Percentiles rank a stretch among this genome's conserved stretches.
These are phyloP conservation scores for Raphanus hybrid DNA, from an alignment of 441 rosid species.

Conservation along the genomic window DNA sequence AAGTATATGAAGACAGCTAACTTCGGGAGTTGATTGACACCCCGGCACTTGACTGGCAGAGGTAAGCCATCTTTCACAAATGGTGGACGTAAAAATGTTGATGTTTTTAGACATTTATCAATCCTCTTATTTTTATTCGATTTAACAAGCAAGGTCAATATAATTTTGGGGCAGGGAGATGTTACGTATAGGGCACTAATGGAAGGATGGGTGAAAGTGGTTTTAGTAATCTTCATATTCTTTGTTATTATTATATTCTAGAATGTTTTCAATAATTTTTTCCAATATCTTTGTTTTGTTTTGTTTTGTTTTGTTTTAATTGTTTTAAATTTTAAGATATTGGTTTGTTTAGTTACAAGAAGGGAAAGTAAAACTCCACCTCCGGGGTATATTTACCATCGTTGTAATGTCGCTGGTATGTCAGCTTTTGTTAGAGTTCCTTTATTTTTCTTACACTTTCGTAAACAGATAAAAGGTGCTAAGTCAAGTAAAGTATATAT, in stretches of 20 bases:
- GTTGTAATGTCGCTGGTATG: constrained; percentile 94
- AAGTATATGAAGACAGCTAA: constrained; percentile 90
- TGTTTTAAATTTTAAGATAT: constrained; percentile 15
- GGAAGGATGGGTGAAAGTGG: constrained; percentile 47
- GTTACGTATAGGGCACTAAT: constrained; percentile 89
- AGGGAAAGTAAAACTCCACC: constrained; percentile 97
- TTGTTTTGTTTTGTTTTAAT: neutral
- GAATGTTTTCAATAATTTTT: neutral
- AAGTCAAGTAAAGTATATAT: too few species aligned
- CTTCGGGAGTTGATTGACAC: constrained; percentile 90
- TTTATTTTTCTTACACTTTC: constrained; percentile 3
- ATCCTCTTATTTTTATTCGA: constrained; percentile 20
- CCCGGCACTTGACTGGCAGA: constrained; percentile 66
- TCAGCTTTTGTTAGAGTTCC: constrained; percentile 5
- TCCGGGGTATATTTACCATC: constrained; percentile 91
- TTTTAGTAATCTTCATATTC: constrained; percentile 63
- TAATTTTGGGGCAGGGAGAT: constrained; percentile 85
- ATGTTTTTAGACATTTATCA: constrained; percentile 4
- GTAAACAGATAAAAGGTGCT: constrained; percentile 4
- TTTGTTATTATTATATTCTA: neutral
- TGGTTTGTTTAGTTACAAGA: constrained; percentile 53
- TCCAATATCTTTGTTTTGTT: too few species aligned
- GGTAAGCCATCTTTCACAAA: constrained; percentile 55
- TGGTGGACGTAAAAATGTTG: neutral
- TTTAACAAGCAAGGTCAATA: constrained; percentile 77